These are phyloP conservation scores for Calendula officinalis DNA, from an alignment of 129 eudicot species.

Conservation along the genomic window DNA sequence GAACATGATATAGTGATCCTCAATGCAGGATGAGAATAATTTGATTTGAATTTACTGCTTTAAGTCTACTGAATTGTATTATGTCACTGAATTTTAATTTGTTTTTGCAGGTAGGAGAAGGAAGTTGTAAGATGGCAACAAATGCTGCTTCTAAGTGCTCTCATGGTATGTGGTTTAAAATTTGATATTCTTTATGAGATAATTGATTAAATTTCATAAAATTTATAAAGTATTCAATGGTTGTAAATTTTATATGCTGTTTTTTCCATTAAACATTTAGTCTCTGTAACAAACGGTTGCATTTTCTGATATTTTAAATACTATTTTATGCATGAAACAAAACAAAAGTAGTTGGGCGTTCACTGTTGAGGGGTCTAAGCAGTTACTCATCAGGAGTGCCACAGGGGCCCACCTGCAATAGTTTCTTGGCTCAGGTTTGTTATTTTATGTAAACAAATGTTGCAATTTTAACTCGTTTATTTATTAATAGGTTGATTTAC, in stretches of 20 bases:
- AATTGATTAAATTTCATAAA: background rate
- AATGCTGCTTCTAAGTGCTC: slow-evolving; percentile 14
- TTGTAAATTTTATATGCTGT: background rate
- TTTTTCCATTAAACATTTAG: background rate
- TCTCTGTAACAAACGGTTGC: background rate
- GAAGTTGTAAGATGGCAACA: background rate
- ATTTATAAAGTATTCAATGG: background rate
- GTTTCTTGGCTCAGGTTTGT: slow-evolving; percentile 18
- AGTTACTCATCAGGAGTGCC: slow-evolving; percentile 9
- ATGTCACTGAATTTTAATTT: too few species aligned
- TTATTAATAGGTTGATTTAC: background rate
- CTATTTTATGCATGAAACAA: slow-evolving; percentile 1
- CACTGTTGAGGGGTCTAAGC: slow-evolving; percentile 23
- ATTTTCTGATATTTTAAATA: background rate
- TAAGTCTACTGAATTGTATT: background rate
- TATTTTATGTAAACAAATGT: slow-evolving; percentile 2
- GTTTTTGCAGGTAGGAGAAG: background rate
- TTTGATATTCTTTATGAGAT: too few species aligned
- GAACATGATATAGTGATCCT: background rate
- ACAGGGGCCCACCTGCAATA: slow-evolving; percentile 13
- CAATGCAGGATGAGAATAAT: background rate
- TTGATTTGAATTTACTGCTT: background rate
- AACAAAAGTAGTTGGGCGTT: slow-evolving; percentile 18
- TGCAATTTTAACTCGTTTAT: background rate
- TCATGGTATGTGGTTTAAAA: background rate